Percentiles rank a stretch among this genome's conserved stretches.
phyloP scores from a whole-genome alignment of 2,329 filamentous ascomycete species.

The Nannizziopsis barbatae region DNA sequence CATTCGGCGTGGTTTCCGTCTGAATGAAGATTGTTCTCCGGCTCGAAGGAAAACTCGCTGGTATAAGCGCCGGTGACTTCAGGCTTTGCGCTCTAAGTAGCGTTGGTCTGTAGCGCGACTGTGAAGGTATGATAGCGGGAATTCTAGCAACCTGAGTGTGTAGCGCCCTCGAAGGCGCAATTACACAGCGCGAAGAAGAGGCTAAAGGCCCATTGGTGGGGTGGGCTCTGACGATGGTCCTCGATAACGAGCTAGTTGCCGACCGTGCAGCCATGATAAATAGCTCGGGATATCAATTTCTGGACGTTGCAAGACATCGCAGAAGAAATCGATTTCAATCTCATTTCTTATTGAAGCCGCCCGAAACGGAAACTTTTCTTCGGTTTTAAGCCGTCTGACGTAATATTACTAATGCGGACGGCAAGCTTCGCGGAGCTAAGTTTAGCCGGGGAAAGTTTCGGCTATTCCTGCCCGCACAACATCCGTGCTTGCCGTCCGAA shows the following conservation, averaged over 20 bases:
- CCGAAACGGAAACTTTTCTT: slow-evolving; percentile 4
- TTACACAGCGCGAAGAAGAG: slow-evolving; percentile 4
- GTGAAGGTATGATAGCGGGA: slow-evolving; percentile 37
- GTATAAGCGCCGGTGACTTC: slow-evolving; percentile 26
- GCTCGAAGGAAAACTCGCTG: slow-evolving; percentile 30
- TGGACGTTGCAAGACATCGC: not conserved
- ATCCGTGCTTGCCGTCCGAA: not conserved
- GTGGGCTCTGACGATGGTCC: not conserved
- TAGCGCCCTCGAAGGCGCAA: not conserved
- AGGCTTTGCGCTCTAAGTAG: slow-evolving; percentile 35
- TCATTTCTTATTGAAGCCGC: not conserved
- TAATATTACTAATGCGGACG: not conserved
- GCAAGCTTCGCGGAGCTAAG: slow-evolving; percentile 2
- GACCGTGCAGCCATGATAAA: slow-evolving; percentile 9
- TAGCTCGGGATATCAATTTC: too few relatives aligned
- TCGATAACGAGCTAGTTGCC: slow-evolving; percentile 3
- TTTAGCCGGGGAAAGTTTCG: slow-evolving; percentile 4
- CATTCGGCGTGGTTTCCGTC: slow-evolving; percentile 86
- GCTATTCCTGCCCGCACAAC: not conserved
- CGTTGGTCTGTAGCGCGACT: slow-evolving; percentile 37
- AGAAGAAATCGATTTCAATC: not conserved
- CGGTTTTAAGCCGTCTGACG: not conserved
- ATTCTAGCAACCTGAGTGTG: slow-evolving; percentile 35
- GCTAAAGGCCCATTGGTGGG: not conserved
- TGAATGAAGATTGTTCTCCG: slow-evolving; percentile 89